Conservation (phyloP, 345 rosid species). For the Anastatica hierochuntica region DNA sequence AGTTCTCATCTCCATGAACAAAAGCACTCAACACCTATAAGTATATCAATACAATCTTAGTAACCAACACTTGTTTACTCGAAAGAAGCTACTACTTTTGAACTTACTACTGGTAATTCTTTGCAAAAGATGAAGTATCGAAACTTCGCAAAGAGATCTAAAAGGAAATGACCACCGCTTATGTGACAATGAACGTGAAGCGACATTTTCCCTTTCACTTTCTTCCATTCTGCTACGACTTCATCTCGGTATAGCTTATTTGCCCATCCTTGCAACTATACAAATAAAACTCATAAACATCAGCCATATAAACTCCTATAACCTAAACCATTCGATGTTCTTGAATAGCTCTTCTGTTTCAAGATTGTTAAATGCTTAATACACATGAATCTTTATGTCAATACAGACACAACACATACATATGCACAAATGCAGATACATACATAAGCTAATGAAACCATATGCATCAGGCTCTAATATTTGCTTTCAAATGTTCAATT, state of each 20-base stretch:
- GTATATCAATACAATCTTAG: background rate
- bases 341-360: no score
- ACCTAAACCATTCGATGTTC: no score
- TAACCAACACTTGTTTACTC: background rate
- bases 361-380: no score
- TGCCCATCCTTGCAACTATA: slow-evolving; percentile 93
- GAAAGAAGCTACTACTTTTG: no score
- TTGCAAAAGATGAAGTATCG: slow-evolving; percentile 86
- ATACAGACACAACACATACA: no score
- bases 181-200: slow-evolving; percentile 97
- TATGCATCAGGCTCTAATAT: no score
- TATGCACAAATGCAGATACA: no score
- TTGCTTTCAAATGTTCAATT: no score
- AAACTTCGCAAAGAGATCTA: slow-evolving; percentile 57
- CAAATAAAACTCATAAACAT: background rate
- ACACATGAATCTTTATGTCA: no score
- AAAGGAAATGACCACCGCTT: slow-evolving; percentile 86
- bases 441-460: no score
- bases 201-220: slow-evolving; percentile 84
- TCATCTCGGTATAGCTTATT: slow-evolving; percentile 82
- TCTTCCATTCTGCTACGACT: slow-evolving; percentile 98
- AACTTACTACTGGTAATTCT: slow-evolving; percentile 89
- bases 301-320: background rate
- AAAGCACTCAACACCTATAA: slow-evolving; percentile 72
- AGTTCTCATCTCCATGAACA: slow-evolving; percentile 74